These are phyloP conservation scores for Fulvia fulva DNA, from an alignment of 2,329 filamentous ascomycete species.

Conservation along the genomic window DNA sequence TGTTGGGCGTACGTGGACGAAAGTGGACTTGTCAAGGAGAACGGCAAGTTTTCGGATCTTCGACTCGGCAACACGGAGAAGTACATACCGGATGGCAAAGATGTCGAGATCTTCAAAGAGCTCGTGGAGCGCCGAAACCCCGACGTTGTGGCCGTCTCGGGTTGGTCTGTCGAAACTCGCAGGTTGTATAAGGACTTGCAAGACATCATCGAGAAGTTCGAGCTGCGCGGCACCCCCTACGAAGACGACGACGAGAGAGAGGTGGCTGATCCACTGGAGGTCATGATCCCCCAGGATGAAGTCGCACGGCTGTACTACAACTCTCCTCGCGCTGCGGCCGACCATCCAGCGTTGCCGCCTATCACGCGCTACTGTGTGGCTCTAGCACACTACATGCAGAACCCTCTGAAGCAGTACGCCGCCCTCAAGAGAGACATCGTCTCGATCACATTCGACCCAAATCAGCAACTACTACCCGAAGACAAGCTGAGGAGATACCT, in stretches of 20 bases:
- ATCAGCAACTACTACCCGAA: slow-evolving; percentile 80
- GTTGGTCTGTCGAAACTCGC: slow-evolving; percentile 81
- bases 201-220: slow-evolving; percentile 71
- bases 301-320: slow-evolving; percentile 95
- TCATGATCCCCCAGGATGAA: slow-evolving; percentile 92
- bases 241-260: slow-evolving; percentile 82
- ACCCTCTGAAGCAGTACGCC: slow-evolving; percentile 93
- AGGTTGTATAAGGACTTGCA: slow-evolving; percentile 78
- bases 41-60: slow-evolving; percentile 81
- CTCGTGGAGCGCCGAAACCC: slow-evolving; percentile 75
- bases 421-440: slow-evolving; percentile 82
- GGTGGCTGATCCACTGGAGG: slow-evolving; percentile 74
- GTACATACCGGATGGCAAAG: slow-evolving; percentile 60
- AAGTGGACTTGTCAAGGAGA: slow-evolving; percentile 81
- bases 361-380: slow-evolving; percentile 86
- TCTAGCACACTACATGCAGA: slow-evolving; percentile 87
- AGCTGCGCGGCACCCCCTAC: slow-evolving; percentile 75
- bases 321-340: slow-evolving; percentile 70
- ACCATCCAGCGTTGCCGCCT: slow-evolving; percentile 75
- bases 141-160: slow-evolving; percentile 85
- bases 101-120: slow-evolving; percentile 69
- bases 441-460: slow-evolving; percentile 82
- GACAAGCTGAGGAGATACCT: slow-evolving; percentile 83
- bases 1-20: slow-evolving; percentile 93
- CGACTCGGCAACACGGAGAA: slow-evolving; percentile 63